phyloP scores from a whole-genome alignment of 495 filamentous ascomycete species.

The Saxophila tyrrhenica region DNA sequence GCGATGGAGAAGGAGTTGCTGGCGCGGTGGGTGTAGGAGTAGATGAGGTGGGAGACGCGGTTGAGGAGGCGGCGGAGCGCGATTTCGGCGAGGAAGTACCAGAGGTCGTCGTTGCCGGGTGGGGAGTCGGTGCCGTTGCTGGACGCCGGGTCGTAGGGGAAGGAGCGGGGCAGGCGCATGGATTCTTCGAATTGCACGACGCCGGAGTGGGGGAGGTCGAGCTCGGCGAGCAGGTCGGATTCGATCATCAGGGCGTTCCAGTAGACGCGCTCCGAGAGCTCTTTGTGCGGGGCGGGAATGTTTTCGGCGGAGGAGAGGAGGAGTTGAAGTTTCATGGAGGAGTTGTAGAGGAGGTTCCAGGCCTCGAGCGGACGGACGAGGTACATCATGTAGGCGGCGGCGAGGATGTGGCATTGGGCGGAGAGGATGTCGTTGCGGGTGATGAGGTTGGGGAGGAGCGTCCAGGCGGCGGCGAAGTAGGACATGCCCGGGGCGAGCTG shows the following conservation, averaged over 20 bases:
- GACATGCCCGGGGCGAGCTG: constrained; percentile 64
- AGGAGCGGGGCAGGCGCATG: constrained; percentile 65
- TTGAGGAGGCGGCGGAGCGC: constrained; percentile 65
- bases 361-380: constrained; percentile 70
- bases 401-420: constrained; percentile 67
- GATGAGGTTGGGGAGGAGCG: constrained; percentile 63
- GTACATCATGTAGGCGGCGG: constrained; percentile 72
- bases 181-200: constrained; percentile 70
- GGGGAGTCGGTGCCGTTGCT: constrained; percentile 33
- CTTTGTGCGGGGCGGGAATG: constrained; percentile 54
- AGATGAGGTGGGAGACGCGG: constrained; percentile 69
- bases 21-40: constrained; percentile 50
- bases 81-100: constrained; percentile 78
- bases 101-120: constrained; percentile 61
- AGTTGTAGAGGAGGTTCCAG: constrained; percentile 67
- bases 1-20: constrained; percentile 39
- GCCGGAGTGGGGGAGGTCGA: constrained; percentile 72
- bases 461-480: constrained; percentile 73
- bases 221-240: constrained; percentile 67
- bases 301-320: constrained; percentile 59
- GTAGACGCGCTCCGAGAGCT: constrained; percentile 64
- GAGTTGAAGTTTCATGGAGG: constrained; percentile 69
- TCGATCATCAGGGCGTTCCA: constrained; percentile 78
- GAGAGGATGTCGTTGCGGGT: constrained; percentile 63
- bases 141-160: constrained; percentile 41